Percentiles rank a stretch among this genome's conserved stretches.
phyloP scores from a whole-genome alignment of 768 basidiomycete species.

The Cyclocybe aegerita region DNA sequence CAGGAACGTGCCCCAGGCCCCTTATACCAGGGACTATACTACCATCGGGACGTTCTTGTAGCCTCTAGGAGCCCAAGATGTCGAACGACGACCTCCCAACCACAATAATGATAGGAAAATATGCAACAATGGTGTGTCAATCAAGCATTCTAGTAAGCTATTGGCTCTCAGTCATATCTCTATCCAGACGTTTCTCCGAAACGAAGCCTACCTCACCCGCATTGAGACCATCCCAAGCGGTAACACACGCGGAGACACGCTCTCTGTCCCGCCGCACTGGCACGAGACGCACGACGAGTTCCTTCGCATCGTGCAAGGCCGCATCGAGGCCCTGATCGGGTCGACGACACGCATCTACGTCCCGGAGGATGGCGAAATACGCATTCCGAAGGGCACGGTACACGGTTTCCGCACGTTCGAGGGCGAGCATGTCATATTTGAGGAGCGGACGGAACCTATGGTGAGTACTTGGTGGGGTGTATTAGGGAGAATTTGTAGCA shows the following conservation, averaged over 20 bases:
- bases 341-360: constrained; percentile 18
- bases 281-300: constrained; percentile 34
- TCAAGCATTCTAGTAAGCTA: no score
- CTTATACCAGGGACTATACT: no score
- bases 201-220: constrained; percentile 25
- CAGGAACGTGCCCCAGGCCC: no score
- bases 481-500: no score
- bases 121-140: no score
- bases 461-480: constrained; percentile 9
- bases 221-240: constrained; percentile 15
- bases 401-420: constrained; percentile 24
- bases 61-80: no score
- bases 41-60: no score
- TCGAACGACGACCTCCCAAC: no score
- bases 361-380: constrained; percentile 29
- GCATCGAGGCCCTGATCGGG: constrained; percentile 21
- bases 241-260: constrained; percentile 19
- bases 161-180: no score
- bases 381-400: constrained; percentile 24
- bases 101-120: no score
- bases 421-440: constrained; percentile 26
- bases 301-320: constrained; percentile 20
- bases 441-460: constrained; percentile 32
- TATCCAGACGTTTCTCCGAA: constrained; percentile 30
- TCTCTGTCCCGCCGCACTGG: constrained; percentile 32